These are phyloP conservation scores for Diaporthe velutina DNA, from an alignment of 2,329 filamentous ascomycete genomes.

Conservation along the genomic window DNA sequence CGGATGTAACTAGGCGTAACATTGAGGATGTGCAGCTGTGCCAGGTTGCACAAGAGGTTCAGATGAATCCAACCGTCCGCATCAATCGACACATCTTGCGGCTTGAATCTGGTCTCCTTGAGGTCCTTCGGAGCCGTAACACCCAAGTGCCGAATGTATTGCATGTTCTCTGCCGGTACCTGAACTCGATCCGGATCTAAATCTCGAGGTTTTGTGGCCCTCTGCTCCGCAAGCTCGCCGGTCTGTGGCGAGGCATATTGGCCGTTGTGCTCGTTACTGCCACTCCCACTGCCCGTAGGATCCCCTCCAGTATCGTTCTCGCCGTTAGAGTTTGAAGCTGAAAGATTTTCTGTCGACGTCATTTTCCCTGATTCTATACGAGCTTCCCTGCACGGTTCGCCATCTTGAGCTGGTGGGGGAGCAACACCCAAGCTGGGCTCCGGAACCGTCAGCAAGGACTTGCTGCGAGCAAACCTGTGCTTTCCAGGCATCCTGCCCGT, in stretches of 20 bases:
- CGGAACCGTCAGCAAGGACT: not conserved
- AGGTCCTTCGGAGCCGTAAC: slow-evolving; percentile 57
- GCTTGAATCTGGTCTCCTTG: slow-evolving; percentile 54
- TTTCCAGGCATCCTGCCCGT: slow-evolving; percentile 72
- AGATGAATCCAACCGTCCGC: slow-evolving; percentile 85
- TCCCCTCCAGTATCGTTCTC: slow-evolving; percentile 58
- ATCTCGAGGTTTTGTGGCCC: slow-evolving; percentile 82
- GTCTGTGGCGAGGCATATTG: slow-evolving; percentile 57
- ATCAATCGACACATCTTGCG: slow-evolving; percentile 68
- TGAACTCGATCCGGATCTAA: slow-evolving; percentile 84
- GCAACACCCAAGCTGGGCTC: slow-evolving; percentile 33
- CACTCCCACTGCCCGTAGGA: slow-evolving; percentile 45
- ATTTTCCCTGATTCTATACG: slow-evolving; percentile 59
- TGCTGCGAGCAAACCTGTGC: slow-evolving; percentile 18
- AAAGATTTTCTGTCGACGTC: slow-evolving; percentile 57
- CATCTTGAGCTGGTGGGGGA: slow-evolving; percentile 33
- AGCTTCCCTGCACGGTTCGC: slow-evolving; percentile 61
- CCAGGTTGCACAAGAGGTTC: slow-evolving; percentile 84
- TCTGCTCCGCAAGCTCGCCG: slow-evolving; percentile 71
- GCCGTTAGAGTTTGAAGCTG: slow-evolving; percentile 61
- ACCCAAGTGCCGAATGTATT: slow-evolving; percentile 82
- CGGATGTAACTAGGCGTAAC: slow-evolving; percentile 84
- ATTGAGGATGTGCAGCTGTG: slow-evolving; percentile 87
- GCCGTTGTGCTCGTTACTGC: slow-evolving; percentile 47
- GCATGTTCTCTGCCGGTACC: slow-evolving; percentile 81